phyloP scores from a whole-genome alignment of 306 rosid species.

The Acacia confusa region DNA sequence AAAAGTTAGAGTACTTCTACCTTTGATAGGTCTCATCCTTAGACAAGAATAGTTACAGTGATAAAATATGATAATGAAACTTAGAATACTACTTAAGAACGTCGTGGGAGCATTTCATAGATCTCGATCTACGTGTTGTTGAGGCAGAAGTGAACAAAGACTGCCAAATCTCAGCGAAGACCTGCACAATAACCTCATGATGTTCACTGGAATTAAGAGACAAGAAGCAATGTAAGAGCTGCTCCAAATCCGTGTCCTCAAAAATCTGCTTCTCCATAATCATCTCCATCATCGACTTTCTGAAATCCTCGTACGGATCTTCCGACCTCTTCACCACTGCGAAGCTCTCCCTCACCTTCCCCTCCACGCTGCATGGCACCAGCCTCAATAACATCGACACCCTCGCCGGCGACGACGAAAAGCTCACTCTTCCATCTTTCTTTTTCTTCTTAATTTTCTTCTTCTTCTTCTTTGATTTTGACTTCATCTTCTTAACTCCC shows the following conservation, averaged over 20 bases:
- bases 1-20: neutral
- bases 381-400: slow-evolving; percentile 57
- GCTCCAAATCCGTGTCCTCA: slow-evolving; percentile 51
- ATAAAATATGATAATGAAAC: neutral
- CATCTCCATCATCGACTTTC: slow-evolving; percentile 70
- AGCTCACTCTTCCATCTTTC: slow-evolving; percentile 10
- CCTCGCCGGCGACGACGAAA: slow-evolving; percentile 48
- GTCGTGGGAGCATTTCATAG: neutral
- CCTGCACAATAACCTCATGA: slow-evolving; percentile 47
- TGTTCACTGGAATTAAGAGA: slow-evolving; percentile 45
- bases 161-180: slow-evolving; percentile 32
- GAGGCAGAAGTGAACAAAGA: neutral
- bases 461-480: neutral
- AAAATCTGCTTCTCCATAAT: slow-evolving; percentile 61
- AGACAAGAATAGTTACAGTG: neutral
- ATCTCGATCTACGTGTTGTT: neutral
- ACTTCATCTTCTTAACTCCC: slow-evolving; percentile 25
- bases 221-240: slow-evolving; percentile 55
- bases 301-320: slow-evolving; percentile 60
- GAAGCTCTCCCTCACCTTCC: slow-evolving; percentile 49
- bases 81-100: neutral
- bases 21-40: neutral
- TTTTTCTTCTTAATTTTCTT: neutral
- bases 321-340: slow-evolving; percentile 61
- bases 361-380: slow-evolving; percentile 6